Percentiles rank a stretch among this genome's conserved stretches.
phyloP scores from a whole-genome alignment of 345 rosid genomes.

The Trapa incisa region DNA sequence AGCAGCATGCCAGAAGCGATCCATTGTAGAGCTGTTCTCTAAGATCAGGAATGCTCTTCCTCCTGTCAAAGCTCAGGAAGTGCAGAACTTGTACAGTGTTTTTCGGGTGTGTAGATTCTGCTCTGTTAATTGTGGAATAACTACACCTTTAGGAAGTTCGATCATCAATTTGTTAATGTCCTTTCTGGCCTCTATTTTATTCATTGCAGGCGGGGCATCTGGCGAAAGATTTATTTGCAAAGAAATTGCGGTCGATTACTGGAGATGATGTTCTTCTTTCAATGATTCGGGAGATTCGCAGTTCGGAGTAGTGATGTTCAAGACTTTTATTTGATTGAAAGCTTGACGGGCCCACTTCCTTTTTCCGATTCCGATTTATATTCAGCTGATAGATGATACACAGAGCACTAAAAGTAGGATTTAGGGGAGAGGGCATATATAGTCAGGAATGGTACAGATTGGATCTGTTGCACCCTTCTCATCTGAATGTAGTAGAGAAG shows the following conservation, averaged over 20 bases:
- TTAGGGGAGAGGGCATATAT: neutral
- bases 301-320: conserved; percentile 11
- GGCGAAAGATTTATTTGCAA: conserved; percentile 20
- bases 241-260: conserved; percentile 18
- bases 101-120: conserved; percentile 19
- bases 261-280: conserved; percentile 29
- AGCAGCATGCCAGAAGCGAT: conserved; percentile 6
- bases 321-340: conserved; percentile 11
- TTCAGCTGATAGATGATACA: conserved; percentile 6
- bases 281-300: conserved; percentile 21
- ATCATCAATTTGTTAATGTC: neutral
- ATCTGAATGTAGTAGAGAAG: neutral
- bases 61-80: conserved; percentile 23
- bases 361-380: neutral
- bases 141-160: neutral
- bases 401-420: conserved; percentile 2
- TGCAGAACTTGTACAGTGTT: conserved; percentile 13
- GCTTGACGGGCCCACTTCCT: neutral
- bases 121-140: neutral
- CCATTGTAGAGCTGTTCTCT: conserved; percentile 19
- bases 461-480: neutral
- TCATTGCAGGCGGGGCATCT: conserved; percentile 24
- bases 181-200: neutral
- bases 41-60: conserved; percentile 28
- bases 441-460: neutral